These are phyloP conservation scores for Clonostachys solani DNA, from an alignment of 2,329 filamentous ascomycete species.

Conservation along the genomic window DNA sequence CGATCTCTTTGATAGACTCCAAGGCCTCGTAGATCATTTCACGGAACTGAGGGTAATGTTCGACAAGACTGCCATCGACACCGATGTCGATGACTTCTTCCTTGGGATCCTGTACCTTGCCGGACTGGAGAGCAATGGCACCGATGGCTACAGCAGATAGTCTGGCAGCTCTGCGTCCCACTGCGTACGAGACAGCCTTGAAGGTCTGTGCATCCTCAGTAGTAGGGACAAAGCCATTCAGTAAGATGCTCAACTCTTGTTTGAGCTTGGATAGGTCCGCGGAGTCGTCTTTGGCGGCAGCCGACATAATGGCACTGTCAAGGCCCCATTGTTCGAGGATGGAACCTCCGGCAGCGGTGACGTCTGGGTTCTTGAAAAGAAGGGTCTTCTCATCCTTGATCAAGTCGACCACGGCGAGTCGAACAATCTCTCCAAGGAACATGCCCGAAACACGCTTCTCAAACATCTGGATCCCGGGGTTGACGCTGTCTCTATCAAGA, in stretches of 20 bases:
- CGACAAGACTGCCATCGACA: constrained; percentile 89
- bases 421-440: constrained; percentile 94
- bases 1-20: constrained; percentile 71
- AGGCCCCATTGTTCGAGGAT: constrained; percentile 83
- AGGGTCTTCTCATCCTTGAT: constrained; percentile 61
- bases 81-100: constrained; percentile 82
- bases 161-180: constrained; percentile 84
- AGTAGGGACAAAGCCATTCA: constrained; percentile 72
- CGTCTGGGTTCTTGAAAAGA: constrained; percentile 63
- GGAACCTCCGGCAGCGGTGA: constrained; percentile 37
- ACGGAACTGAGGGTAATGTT: constrained; percentile 93
- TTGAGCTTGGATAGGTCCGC: constrained; percentile 69
- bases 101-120: constrained; percentile 57
- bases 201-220: constrained; percentile 85
- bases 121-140: constrained; percentile 77
- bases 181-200: constrained; percentile 75
- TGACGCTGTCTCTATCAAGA: constrained; percentile 76
- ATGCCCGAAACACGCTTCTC: constrained; percentile 98
- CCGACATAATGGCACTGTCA: constrained; percentile 85
- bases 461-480: constrained; percentile 97
- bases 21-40: constrained; percentile 83
- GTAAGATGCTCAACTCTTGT: constrained; percentile 70
- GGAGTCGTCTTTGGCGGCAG: constrained; percentile 76
- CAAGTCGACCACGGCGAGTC: constrained; percentile 70
- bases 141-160: constrained; percentile 85